phyloP scores from a whole-genome alignment of 2,329 filamentous ascomycete species.

The Aspergillus thermomutatus region DNA sequence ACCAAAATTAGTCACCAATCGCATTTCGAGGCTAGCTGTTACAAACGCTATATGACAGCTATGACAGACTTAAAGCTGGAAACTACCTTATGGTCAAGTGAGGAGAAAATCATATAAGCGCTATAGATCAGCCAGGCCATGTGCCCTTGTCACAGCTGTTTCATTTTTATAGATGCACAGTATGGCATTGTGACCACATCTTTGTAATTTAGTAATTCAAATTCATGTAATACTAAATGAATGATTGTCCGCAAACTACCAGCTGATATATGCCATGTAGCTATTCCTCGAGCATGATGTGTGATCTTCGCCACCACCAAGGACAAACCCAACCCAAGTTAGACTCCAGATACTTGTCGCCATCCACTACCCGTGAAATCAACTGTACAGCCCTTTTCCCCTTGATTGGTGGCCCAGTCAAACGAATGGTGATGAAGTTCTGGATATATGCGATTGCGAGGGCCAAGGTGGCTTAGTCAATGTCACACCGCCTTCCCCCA shows the following conservation, averaged over 20 bases:
- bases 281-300: background rate
- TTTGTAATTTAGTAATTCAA: background rate
- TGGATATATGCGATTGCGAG: conserved; percentile 7
- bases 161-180: background rate
- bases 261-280: background rate
- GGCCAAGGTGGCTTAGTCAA: conserved; percentile 23
- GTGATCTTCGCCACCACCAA: background rate
- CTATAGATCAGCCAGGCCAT: background rate
- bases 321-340: background rate
- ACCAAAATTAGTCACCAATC: background rate
- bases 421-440: background rate
- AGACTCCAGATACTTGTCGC: background rate
- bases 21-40: background rate
- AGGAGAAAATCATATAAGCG: background rate
- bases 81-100: background rate
- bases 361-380: background rate
- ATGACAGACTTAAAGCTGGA: background rate
- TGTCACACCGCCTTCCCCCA: conserved; percentile 33
- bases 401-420: background rate
- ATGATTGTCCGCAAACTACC: background rate
- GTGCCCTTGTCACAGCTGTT: background rate
- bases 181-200: background rate
- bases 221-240: background rate
- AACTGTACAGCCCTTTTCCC: background rate
- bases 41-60: background rate